Percentiles rank a stretch among this genome's conserved stretches.
These are phyloP conservation scores for Phyllosticta citriasiana DNA, from an alignment of 2,329 filamentous ascomycete species.

Conservation along the genomic window DNA sequence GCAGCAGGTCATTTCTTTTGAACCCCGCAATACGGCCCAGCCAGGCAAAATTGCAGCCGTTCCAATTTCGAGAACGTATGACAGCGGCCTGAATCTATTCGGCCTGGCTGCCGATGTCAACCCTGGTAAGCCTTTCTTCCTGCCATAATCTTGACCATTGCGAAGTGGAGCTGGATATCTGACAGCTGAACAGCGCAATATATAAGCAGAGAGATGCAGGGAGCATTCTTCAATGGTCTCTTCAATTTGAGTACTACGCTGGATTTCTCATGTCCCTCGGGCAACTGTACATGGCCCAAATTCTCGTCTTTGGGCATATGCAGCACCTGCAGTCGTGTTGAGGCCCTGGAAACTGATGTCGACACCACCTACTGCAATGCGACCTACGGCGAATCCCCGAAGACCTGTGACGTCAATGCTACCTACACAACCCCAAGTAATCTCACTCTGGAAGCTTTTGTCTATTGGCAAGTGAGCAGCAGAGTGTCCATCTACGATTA, in stretches of 20 bases:
- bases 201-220: neutral
- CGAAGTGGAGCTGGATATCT: neutral
- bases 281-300: neutral
- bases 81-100: neutral
- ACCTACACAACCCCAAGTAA: neutral
- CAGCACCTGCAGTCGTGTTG: neutral
- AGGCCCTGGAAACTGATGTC: neutral
- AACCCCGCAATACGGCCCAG: neutral
- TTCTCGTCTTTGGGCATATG: neutral
- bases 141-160: neutral
- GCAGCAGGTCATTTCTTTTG: conserved; percentile 12
- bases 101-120: neutral
- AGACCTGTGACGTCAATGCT: neutral
- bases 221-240: neutral
- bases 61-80: neutral
- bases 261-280: neutral
- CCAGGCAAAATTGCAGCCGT: neutral
- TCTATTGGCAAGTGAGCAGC: neutral
- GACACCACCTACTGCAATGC: neutral
- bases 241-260: neutral
- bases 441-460: neutral
- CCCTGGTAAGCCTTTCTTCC: neutral
- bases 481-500: neutral
- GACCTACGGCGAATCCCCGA: neutral
- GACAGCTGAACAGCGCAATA: neutral